phyloP scores from a whole-genome alignment of 176 grass and related monocot species.

The Oryza meridionalis region DNA sequence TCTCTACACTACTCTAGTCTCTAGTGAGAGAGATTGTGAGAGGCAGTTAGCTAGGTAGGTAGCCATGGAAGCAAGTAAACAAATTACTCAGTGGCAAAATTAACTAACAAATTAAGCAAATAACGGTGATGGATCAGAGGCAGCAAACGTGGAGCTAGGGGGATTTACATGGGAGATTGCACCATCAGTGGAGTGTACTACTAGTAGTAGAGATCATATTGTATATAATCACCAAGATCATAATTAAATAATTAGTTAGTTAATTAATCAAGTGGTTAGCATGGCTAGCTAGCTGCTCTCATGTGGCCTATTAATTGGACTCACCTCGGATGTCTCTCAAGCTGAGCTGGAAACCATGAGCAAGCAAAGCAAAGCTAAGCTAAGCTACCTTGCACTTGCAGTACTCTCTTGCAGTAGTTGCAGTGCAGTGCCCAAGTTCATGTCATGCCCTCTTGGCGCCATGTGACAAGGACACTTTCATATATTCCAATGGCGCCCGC shows the following conservation, averaged over 20 bases:
- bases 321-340: slow-evolving; percentile 56
- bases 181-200: slow-evolving; percentile 5
- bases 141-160: slow-evolving; percentile 39
- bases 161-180: slow-evolving; percentile 50
- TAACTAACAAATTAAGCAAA: not conserved
- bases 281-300: slow-evolving; percentile 39
- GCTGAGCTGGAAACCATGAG: slow-evolving; percentile 71
- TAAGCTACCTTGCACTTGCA: not conserved
- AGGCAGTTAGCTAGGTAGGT: not conserved
- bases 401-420: not conserved
- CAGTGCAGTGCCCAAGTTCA: slow-evolving; percentile 20
- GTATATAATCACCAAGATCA: not conserved
- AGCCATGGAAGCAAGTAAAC: slow-evolving; percentile 36
- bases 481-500: slow-evolving; percentile 41
- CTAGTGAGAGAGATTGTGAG: not conserved
- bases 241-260: not conserved
- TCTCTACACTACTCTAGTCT: not conserved
- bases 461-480: slow-evolving; percentile 61
- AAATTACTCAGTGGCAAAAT: not conserved
- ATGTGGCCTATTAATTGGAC: slow-evolving; percentile 63
- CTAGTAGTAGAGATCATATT: not conserved
- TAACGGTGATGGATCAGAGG: slow-evolving; percentile 6
- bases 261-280: slow-evolving; percentile 50
- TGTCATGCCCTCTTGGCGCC: slow-evolving; percentile 55
- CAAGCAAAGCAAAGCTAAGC: not conserved